These are phyloP conservation scores for Alisma plantagoaquatica DNA, from an alignment of 106 monocot genomes.

Conservation along the genomic window DNA sequence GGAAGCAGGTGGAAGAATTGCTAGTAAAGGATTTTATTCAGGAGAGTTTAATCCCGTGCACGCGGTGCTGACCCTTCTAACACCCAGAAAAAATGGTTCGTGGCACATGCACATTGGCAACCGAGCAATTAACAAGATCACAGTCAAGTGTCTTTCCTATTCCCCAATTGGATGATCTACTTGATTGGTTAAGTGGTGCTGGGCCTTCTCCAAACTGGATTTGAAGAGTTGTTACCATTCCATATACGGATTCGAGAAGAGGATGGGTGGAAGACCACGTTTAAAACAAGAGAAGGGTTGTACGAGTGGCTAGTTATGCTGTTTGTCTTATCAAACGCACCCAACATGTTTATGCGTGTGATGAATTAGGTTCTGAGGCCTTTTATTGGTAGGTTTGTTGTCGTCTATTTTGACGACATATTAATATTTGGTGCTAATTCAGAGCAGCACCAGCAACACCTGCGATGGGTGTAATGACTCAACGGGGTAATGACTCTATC, in stretches of 20 bases:
- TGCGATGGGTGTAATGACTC: no score
- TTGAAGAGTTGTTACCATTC: conserved; percentile 5
- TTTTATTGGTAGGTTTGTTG: not conserved
- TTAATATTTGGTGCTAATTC: not conserved
- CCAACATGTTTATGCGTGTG: conserved; percentile 8
- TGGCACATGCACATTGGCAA: conserved; percentile 1
- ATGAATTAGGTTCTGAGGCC: conserved; percentile 11
- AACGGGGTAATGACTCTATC: no score
- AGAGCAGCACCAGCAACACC: not conserved
- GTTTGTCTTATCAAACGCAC: conserved; percentile 9
- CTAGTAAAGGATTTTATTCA: not conserved
- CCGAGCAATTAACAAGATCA: conserved; percentile 7
- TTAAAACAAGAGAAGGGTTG: conserved; percentile 3
- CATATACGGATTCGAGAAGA: conserved; percentile 5
- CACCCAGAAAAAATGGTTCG: not conserved
- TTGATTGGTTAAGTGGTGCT: not conserved
- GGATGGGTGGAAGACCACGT: conserved; percentile 12
- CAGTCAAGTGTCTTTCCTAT: conserved; percentile 6
- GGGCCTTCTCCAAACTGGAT: conserved; percentile 9
- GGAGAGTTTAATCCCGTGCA: not conserved
- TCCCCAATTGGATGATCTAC: conserved; percentile 1
- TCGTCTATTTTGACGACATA: conserved; percentile 10
- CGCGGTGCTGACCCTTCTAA: not conserved
- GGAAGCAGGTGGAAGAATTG: not conserved
- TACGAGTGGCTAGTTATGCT: conserved; percentile 15